Percentiles rank a stretch among this genome's conserved stretches.
Evolutionary conservation across 164 flowering plant species (phyloP).

Genomic region (Chimonanthus salicifolius): DNA sequence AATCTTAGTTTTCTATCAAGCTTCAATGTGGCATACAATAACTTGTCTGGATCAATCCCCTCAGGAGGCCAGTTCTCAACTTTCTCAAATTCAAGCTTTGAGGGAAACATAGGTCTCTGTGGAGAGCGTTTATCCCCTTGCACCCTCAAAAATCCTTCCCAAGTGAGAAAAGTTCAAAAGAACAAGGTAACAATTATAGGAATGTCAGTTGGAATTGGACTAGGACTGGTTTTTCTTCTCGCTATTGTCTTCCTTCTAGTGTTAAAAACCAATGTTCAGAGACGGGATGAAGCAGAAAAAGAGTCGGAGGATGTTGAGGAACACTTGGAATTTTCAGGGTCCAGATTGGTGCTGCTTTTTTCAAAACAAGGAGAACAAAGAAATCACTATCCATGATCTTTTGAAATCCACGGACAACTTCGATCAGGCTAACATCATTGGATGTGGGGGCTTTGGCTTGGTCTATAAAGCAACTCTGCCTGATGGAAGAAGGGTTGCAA

Average conservation of each 20-base stretch:
- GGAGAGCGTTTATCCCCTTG: conserved; percentile 32
- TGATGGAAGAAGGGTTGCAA: conserved; percentile 59
- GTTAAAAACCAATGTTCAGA: conserved; percentile 18
- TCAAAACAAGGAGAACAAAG: conserved; percentile 37
- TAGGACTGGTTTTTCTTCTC: conserved; percentile 38
- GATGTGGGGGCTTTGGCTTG: conserved; percentile 80
- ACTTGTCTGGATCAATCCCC: conserved; percentile 50
- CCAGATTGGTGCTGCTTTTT: conserved; percentile 41
- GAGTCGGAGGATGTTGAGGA: conserved; percentile 18
- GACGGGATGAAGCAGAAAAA: conserved; percentile 28
- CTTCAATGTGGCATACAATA: conserved; percentile 51
- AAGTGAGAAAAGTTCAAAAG: conserved; percentile 9
- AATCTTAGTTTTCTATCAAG: conserved; percentile 22
- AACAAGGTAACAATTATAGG: conserved; percentile 20
- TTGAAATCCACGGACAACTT: conserved; percentile 59
- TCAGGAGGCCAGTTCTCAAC: conserved; percentile 51
- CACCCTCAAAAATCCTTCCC: background rate
- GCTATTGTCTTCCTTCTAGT: conserved; percentile 24
- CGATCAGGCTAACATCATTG: conserved; percentile 71
- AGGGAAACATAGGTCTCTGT: conserved; percentile 52
- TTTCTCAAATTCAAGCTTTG: conserved; percentile 52
- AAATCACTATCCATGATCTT: conserved; percentile 50
- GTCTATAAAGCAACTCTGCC: conserved; percentile 69
- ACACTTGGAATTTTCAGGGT: conserved; percentile 32
- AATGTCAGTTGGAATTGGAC: conserved; percentile 23